Base-by-base conservation (phyloP, 192 early-diverging fungal species). In the Geranomyces variabilis region DNA sequence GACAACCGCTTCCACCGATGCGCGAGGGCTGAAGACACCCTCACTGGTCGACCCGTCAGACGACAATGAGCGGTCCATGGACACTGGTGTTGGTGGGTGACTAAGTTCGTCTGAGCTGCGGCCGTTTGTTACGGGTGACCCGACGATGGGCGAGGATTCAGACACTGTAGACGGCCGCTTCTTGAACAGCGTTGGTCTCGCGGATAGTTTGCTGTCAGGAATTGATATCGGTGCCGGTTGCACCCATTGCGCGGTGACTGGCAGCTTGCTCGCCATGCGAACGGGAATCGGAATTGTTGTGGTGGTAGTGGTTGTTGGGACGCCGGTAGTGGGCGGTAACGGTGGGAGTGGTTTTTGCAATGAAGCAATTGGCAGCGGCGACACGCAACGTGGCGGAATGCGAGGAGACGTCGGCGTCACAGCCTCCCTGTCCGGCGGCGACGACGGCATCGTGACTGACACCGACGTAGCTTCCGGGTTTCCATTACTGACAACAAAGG, bases 121-220 rank as follows among this genome's bases (percentile, higher is more conserved):
- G 36, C 36, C 36, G 36, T 41, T 41, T 3, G 36, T 41, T 3
- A 41, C 10, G 36, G 36, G 36, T 10, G 36, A 41, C 10, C 10
- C 36, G 5, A 41, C 36, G 5, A 41, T 41, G 5, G 36, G 3
- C 10, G 36, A 41, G 36, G 5, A 7, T 41, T 41, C 36, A 3
- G 36, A 41, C 10, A 10, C 5, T 41, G 36, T 41, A 3, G 36
- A 41, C 36, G 51, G 51, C 3, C 24, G 58, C 29, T 60, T 60
- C 29, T 60, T 60, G 58, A 60, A 60, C 58, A 60, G 29, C 4
- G 58, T 31, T 60, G 58, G 58, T 19, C 58, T 19, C 28, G 22
- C 7, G 6, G 31, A 19, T 19, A 60, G 6, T 53, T 53, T 53
- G 6, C 6, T 7, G 51, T 53, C 51, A n/a, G 24, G 7, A 26